Evolutionary conservation across 257 asterid species (phyloP), one percentile per base, ranked within the genome.

Genomic region (Paraleonurus japonicus): DNA sequence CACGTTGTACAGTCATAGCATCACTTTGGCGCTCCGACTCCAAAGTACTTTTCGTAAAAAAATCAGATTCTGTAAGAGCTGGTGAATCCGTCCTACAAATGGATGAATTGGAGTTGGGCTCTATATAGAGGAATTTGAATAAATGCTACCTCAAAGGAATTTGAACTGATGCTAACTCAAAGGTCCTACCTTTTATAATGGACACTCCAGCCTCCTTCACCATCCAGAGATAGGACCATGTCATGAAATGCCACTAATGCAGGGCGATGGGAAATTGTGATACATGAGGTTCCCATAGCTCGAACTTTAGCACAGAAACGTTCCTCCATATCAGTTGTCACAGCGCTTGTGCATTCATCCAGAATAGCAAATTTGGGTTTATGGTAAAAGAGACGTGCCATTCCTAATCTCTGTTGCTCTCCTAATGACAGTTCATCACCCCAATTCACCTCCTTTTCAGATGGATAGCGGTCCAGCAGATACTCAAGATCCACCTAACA

Each of bases 351-450:
- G 81, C 99, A 95, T 70, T 95, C 98, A 68, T 95, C 99, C 61
- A 95, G 88, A 77, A 95, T 95, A 41, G 99, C 99, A 78, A 92
- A 95, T 81, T 87, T 95, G 53, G 99, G 99, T 65, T 87, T 95
- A 72, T 95, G 99, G 88, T 92, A 95, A 83, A 95, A 95, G 68
- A 95, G 97, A 78, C 99, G 93, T 80, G 99, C 99, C 99, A 95
- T 95, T 81, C 99, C 99, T 83, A 95, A 71, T 78, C 99, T 95
- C 79, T 95, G 99, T 51, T 95, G 99, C 85, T 95, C 99, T 15
- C 99, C 99, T 67, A 95, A 80, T 7, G 99, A 95, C 73, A 95
- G 81, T 69, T 95, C 99, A 75, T 95, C 97, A 32, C 96, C 99
- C 99, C 99, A 95, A 72, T 95, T 95, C 64, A 95, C 96, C 86